Conservation (phyloP, 176 grass and related monocot species). For the Avena insularis region DNA sequence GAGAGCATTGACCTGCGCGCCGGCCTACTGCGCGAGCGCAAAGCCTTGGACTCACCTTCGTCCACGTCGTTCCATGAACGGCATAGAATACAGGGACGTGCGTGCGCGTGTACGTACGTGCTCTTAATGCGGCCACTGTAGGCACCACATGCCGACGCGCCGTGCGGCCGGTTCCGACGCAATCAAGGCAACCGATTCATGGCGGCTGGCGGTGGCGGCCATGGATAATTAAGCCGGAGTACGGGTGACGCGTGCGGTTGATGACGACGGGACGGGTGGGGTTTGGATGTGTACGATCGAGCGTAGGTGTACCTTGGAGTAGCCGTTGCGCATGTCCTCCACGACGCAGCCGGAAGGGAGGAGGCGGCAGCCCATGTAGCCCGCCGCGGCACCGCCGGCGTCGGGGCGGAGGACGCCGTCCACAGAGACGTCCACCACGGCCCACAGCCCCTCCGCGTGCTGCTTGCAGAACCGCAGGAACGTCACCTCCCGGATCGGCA, state of each 20-base stretch:
- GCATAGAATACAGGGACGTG: slow-evolving; percentile 54
- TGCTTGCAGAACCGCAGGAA: slow-evolving; percentile 97
- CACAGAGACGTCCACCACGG: slow-evolving; percentile 86
- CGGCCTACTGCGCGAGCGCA: too few species aligned
- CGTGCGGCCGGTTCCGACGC: slow-evolving; percentile 28
- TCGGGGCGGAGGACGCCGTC: slow-evolving; percentile 48
- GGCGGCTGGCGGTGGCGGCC: not conserved
- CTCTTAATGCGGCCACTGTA: slow-evolving; percentile 41
- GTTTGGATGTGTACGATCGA: not conserved
- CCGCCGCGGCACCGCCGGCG: slow-evolving; percentile 18
- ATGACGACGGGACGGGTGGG: not conserved
- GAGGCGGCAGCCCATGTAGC: slow-evolving; percentile 64
- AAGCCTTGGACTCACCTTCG: slow-evolving; percentile 20
- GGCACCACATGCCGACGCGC: slow-evolving; percentile 44
- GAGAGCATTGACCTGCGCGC: slow-evolving; percentile 40
- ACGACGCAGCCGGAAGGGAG: slow-evolving; percentile 76
- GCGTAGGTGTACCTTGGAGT: slow-evolving; percentile 60
- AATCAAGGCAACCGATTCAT: slow-evolving; percentile 1
- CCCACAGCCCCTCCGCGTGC: slow-evolving; percentile 79
- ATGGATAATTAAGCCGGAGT: not conserved
- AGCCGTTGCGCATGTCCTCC: slow-evolving; percentile 73
- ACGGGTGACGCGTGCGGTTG: not conserved
- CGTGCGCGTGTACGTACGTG: not conserved
- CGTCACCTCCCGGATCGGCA: slow-evolving; percentile 69
- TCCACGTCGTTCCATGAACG: not conserved